Evolutionary conservation across 306 rosid genomes (phyloP).

Genomic region (Cucumis hystrix): DNA sequence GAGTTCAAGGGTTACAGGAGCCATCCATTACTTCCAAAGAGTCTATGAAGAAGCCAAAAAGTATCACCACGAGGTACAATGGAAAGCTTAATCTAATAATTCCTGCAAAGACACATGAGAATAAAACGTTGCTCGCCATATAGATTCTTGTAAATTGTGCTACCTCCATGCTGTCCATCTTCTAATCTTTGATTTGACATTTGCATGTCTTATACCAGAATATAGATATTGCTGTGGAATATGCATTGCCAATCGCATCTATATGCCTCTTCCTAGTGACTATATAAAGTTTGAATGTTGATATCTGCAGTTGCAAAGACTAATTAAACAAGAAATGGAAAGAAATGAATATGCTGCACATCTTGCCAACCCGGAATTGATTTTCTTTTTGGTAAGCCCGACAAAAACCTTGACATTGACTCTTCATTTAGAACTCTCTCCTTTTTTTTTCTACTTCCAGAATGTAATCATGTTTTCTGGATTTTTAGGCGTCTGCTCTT

Average conservation of each 20-base stretch:
- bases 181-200: not conserved
- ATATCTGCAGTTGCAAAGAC: constrained; percentile 53
- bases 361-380: constrained; percentile 50
- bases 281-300: not conserved
- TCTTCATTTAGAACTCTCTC: not conserved
- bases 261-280: not conserved
- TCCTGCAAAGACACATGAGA: not conserved
- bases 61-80: constrained; percentile 66
- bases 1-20: constrained; percentile 31
- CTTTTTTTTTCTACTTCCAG: not conserved
- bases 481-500: constrained; percentile 66
- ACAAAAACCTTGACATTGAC: not conserved
- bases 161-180: not conserved
- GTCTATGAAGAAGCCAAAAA: constrained; percentile 26
- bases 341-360: constrained; percentile 43
- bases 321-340: constrained; percentile 52
- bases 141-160: not conserved
- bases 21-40: constrained; percentile 34
- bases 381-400: constrained; percentile 61
- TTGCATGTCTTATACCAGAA: not conserved
- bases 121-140: not conserved
- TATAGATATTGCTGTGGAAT: not conserved
- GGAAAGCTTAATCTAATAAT: not conserved
- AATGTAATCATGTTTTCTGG: constrained; percentile 11
- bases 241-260: not conserved